phyloP scores from a whole-genome alignment of 257 asterid genomes.

The Solanum ossicruentum region DNA sequence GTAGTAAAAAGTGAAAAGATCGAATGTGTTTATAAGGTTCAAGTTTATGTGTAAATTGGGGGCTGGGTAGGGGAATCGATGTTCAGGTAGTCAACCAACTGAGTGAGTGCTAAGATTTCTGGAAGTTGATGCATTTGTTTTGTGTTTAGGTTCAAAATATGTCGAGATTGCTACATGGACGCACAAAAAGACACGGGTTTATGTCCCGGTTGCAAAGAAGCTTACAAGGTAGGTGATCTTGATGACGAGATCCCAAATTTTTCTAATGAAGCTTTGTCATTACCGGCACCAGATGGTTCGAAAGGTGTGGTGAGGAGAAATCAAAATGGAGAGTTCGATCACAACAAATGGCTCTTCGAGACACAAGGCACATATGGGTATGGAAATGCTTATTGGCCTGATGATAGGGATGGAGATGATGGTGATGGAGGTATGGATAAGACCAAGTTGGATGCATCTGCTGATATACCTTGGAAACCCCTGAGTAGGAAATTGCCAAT shows the following conservation, averaged over 20 bases:
- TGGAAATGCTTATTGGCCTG: slow-evolving; percentile 89
- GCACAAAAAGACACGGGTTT: slow-evolving; percentile 59
- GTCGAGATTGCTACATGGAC: slow-evolving; percentile 86
- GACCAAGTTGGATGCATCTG: slow-evolving; percentile 32
- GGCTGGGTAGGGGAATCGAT: neutral
- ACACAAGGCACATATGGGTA: slow-evolving; percentile 81
- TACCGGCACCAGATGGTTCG: slow-evolving; percentile 45
- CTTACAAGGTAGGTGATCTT: slow-evolving; percentile 45
- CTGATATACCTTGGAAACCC: slow-evolving; percentile 82
- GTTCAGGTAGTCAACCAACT: neutral
- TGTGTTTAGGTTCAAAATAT: slow-evolving; percentile 54
- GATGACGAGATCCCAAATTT: slow-evolving; percentile 54
- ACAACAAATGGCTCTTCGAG: slow-evolving; percentile 74
- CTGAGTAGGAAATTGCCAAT: slow-evolving; percentile 52
- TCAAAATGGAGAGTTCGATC: slow-evolving; percentile 79
- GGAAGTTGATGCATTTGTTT: neutral
- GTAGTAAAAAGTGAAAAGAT: neutral
- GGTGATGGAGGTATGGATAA: slow-evolving; percentile 27
- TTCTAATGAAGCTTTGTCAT: slow-evolving; percentile 38
- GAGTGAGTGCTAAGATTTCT: neutral
- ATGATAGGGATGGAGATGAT: slow-evolving; percentile 38
- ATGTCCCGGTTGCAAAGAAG: slow-evolving; percentile 85
- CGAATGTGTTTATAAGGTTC: neutral
- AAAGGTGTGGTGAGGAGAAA: slow-evolving; percentile 67
- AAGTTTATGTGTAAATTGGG: neutral